Evolutionary conservation across 257 asterid genomes (phyloP).

Genomic region (Agastache rugosa): DNA sequence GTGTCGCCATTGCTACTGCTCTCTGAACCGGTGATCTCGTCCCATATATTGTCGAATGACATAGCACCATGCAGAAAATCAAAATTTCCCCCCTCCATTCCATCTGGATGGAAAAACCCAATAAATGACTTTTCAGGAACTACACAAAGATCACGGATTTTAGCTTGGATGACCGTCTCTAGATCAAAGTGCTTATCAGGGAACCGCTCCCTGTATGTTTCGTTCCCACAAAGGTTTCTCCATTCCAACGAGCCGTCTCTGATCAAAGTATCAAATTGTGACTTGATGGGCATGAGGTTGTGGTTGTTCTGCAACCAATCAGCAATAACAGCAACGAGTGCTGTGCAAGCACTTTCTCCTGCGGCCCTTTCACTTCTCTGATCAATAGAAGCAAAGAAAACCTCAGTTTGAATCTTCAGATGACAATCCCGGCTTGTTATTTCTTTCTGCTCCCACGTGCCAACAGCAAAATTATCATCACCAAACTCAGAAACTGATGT

Average conservation of each 20-base stretch:
- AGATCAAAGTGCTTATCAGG: constrained; percentile 97
- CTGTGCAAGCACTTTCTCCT: constrained; percentile 97
- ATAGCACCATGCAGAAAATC: constrained; percentile 90
- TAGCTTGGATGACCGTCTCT: constrained; percentile 85
- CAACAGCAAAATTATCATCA: constrained; percentile 85
- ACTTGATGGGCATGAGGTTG: constrained; percentile 82
- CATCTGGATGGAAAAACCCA: constrained; percentile 86
- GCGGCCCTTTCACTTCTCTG: constrained; percentile 97
- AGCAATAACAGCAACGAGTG: constrained; percentile 90
- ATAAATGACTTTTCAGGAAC: constrained; percentile 77
- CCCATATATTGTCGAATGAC: constrained; percentile 95
- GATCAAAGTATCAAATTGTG: constrained; percentile 83
- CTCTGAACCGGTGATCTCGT: constrained; percentile 64
- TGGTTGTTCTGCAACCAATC: constrained; percentile 84
- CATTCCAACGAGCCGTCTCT: constrained; percentile 93
- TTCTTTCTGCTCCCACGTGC: constrained; percentile 88
- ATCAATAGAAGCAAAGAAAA: constrained; percentile 93
- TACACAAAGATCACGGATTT: constrained; percentile 64
- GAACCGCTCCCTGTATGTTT: constrained; percentile 62
- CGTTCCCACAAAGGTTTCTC: constrained; percentile 88
- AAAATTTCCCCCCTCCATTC: constrained; percentile 68
- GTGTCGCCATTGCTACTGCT: constrained; percentile 41
- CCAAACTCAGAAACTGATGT: constrained; percentile 89
- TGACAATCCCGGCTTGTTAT: constrained; percentile 83
- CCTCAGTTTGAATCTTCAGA: constrained; percentile 73